Percentiles rank a stretch among this genome's conserved stretches.
Conservation (phyloP, 306 rosid genomes). For the Fragaria nilgerrensis region DNA sequence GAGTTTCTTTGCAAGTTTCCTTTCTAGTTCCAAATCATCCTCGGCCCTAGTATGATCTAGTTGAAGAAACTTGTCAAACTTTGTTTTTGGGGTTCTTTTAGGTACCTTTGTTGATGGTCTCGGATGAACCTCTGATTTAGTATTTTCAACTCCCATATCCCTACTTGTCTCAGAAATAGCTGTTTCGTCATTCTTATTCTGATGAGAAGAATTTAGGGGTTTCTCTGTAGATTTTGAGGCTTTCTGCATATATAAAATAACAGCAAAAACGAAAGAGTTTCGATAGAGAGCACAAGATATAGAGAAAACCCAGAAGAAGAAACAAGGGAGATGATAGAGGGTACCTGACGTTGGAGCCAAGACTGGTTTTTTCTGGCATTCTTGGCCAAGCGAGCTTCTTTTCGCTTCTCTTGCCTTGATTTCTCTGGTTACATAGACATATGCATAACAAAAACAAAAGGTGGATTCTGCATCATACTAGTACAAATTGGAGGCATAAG, state of each 20-base stretch:
- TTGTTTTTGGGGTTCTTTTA: conserved; percentile 37
- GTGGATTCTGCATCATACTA: neutral
- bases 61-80: conserved; percentile 37
- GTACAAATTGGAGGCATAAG: neutral
- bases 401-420: conserved; percentile 63
- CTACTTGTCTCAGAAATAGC: conserved; percentile 23
- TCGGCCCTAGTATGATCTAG: conserved; percentile 28
- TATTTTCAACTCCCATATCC: conserved; percentile 11
- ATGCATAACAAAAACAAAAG: neutral
- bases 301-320: neutral
- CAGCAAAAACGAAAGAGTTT: neutral
- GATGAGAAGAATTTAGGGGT: conserved; percentile 15
- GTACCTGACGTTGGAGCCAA: conserved; percentile 60
- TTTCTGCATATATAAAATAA: conserved; percentile 34
- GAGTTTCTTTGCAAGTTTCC: conserved; percentile 80
- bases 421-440: conserved; percentile 23
- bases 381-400: conserved; percentile 60
- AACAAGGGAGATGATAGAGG: neutral
- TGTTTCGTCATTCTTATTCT: conserved; percentile 24
- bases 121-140: conserved; percentile 10
- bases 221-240: conserved; percentile 23
- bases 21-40: conserved; percentile 74
- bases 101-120: conserved; percentile 29
- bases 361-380: conserved; percentile 49
- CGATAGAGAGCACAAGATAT: no score